These are phyloP conservation scores for Pseudonitzschia multiseries DNA, from an alignment of 108 stramenopile species.

Conservation along the genomic window DNA sequence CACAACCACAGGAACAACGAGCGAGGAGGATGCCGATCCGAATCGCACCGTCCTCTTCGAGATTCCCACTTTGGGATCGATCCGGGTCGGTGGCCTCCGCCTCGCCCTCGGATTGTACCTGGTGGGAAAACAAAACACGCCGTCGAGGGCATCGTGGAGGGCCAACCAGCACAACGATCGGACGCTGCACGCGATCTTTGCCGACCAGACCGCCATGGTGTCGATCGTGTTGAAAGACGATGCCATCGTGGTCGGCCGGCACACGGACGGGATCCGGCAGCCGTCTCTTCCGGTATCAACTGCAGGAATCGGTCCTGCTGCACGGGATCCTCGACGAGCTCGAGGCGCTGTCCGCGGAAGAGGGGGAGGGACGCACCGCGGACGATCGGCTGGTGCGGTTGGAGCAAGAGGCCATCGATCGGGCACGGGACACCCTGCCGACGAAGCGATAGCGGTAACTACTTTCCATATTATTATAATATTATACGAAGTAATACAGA, in stretches of 20 bases:
- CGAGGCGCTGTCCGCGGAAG: conserved; percentile 46
- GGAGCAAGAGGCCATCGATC: conserved; percentile 56
- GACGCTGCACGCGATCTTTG: conserved; percentile 53
- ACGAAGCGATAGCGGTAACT: conserved; percentile 30
- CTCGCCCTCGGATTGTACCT: conserved; percentile 57
- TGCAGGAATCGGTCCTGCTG: conserved; percentile 73
- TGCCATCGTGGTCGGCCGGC: conserved; percentile 42
- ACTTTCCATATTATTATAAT: too few species aligned
- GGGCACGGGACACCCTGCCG: conserved; percentile 53
- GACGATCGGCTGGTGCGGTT: conserved; percentile 39
- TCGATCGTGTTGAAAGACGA: conserved; percentile 35
- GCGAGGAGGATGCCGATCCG: background rate
- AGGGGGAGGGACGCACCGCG: conserved; percentile 37
- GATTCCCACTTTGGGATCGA: conserved; percentile 28
- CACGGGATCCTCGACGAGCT: conserved; percentile 72
- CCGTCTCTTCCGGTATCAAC: conserved; percentile 63
- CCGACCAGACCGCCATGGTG: conserved; percentile 64
- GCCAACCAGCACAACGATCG: conserved; percentile 50
- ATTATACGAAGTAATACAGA: too few species aligned
- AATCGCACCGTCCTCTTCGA: conserved; percentile 25
- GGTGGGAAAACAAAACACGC: conserved; percentile 56
- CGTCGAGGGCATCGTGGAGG: conserved; percentile 47
- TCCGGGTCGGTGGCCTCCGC: conserved; percentile 40
- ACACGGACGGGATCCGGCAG: conserved; percentile 45
- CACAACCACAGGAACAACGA: background rate